Evolutionary conservation across 1,284 basidiomycete species (phyloP), one percentile per base, ranked within the genome.

Genomic region (Fomitiporia mediterranea): DNA sequence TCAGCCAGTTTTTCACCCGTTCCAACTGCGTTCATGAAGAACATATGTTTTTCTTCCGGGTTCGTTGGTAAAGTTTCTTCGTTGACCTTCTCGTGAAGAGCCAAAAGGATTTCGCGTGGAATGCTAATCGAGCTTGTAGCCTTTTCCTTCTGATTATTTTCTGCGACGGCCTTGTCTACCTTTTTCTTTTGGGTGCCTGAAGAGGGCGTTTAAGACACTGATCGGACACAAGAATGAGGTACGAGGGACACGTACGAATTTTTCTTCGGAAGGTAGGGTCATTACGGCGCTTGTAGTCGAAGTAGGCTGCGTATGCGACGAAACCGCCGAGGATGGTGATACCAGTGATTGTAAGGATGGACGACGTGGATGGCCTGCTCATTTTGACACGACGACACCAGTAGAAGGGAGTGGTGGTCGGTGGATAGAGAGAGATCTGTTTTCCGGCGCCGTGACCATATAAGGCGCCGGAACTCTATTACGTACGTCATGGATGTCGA

Each of bases 251-350:
- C 92, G 63, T 71, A 91, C 94, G 84, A 60, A 99, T 81, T 69
- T 82, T 83, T 75, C 86, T 94, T 70, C 96, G 85, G 82, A 99
- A 99, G 11, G 80, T 77, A 38, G 80, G 72, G 69, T 98, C 93
- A 70, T 89, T 94, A 65, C 94, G 83, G 56, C 96, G 86, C 74
- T 84, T 91, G 78, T 97, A 89, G 80, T 99, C 96, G 69, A 98
- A 99, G 74, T 95, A 98, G 57, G 84, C 77, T 35, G 87, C 90
- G 70, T 96, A 97, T 17, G 84, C 89, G 51, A 89, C 71, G 40
- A 88, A 66, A 50, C 84, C 82, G 25, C 83, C 77, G 35, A 77
- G 66, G 46, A 84, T 72, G 32, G 89, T 82, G 65, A 87, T 74
- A 53, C 84, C 82, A 49, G 87, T 81, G 66, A 87, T 77, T 60